phyloP scores from a whole-genome alignment of 768 basidiomycete genomes.

The Coprinopsis marcescibilis region DNA sequence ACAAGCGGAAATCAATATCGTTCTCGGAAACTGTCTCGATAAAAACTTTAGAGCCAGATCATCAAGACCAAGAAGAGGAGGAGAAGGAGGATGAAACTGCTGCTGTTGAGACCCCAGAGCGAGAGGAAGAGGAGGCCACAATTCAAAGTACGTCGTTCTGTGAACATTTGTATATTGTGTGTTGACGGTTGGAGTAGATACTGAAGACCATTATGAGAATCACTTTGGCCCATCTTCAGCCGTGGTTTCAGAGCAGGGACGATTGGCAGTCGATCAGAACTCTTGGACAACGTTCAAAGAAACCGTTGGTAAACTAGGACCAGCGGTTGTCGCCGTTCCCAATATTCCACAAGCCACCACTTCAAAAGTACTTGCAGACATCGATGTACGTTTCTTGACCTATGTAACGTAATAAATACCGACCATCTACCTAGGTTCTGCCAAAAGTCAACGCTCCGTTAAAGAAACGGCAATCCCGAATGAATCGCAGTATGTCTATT shows the following conservation, averaged over 20 bases:
- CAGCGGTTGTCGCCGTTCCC: conserved; percentile 46
- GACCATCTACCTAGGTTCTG: conserved; percentile 36
- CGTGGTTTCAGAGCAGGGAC: conserved; percentile 43
- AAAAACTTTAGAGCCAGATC: conserved; percentile 5
- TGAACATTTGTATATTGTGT: conserved; percentile 3
- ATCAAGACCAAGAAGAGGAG: conserved; percentile 1
- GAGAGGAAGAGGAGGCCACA: conserved; percentile 22
- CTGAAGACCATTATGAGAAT: conserved; percentile 52
- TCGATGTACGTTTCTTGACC: conserved; percentile 23
- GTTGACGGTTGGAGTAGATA: not conserved
- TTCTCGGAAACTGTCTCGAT: conserved; percentile 22
- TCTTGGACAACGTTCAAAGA: conserved; percentile 51
- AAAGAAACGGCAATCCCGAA: conserved; percentile 44
- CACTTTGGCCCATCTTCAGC: conserved; percentile 66
- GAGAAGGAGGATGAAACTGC: conserved; percentile 10
- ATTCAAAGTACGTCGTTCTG: conserved; percentile 18
- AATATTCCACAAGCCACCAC: conserved; percentile 27
- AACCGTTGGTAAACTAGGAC: conserved; percentile 54
- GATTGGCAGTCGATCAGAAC: conserved; percentile 46
- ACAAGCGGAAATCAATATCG: conserved; percentile 51
- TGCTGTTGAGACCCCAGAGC: conserved; percentile 18
- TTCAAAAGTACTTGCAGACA: conserved; percentile 21
- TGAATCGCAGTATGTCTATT: conserved; percentile 40
- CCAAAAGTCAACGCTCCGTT: conserved; percentile 55
- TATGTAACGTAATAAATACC: not conserved